Conservation (phyloP, 768 basidiomycete species). For the Neoboletus magnificus region DNA sequence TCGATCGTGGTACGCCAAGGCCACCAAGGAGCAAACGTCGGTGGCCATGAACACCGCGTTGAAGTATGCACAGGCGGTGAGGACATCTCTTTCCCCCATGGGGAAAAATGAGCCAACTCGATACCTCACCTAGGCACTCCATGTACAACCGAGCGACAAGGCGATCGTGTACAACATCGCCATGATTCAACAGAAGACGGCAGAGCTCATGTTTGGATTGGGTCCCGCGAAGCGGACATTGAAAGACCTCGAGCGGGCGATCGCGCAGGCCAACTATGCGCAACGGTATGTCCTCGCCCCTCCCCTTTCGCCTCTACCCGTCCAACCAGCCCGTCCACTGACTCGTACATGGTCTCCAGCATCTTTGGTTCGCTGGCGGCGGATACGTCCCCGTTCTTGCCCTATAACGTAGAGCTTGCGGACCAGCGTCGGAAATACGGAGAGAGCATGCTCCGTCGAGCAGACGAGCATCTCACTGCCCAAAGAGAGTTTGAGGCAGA, state of each 20-base stretch:
- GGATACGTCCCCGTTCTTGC: conserved; percentile 64
- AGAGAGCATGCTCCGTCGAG: conserved; percentile 76
- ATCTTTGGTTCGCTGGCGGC: conserved; percentile 81
- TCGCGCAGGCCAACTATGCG: conserved; percentile 79
- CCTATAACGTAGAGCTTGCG: conserved; percentile 84
- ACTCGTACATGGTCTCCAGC: conserved; percentile 37
- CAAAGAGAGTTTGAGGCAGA: conserved; percentile 75
- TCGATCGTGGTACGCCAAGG: conserved; percentile 93
- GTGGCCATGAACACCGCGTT: conserved; percentile 80
- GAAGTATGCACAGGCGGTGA: conserved; percentile 74
- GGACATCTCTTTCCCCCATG: not conserved
- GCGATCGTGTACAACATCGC: conserved; percentile 93
- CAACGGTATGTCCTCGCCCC: conserved; percentile 65
- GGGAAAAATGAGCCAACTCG: not conserved
- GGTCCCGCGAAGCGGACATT: conserved; percentile 73
- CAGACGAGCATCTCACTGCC: conserved; percentile 70
- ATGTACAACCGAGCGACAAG: conserved; percentile 84
- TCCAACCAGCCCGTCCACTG: not conserved
- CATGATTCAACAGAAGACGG: conserved; percentile 96
- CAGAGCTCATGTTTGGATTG: conserved; percentile 81
- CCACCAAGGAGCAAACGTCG: conserved; percentile 84
- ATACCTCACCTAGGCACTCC: conserved; percentile 58
- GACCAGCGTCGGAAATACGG: conserved; percentile 90
- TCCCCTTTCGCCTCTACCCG: not conserved
- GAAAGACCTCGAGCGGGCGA: conserved; percentile 72